Conservation (phyloP, 768 basidiomycete species). For the Scleroderma bovista region DNA sequence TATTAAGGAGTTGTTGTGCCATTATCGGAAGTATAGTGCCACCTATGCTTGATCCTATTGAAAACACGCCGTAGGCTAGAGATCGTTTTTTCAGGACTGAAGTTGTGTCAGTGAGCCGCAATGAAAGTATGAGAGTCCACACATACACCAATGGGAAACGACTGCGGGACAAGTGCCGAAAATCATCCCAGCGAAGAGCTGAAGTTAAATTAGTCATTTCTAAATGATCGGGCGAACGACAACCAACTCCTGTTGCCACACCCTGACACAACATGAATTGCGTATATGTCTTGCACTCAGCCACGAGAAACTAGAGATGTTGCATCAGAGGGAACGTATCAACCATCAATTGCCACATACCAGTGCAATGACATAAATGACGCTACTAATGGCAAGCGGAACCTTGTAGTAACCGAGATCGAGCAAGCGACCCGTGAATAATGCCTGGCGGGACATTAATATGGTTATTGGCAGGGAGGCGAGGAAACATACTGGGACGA, state of each 20-base stretch:
- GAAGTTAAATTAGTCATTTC: neutral
- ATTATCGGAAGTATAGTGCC: conserved; percentile 59
- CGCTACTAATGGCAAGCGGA: conserved; percentile 5
- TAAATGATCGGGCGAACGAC: neutral
- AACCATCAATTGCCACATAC: conserved; percentile 29
- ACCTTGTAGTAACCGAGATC: conserved; percentile 8
- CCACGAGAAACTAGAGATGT: conserved; percentile 15
- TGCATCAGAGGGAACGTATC: neutral
- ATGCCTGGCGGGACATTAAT: neutral
- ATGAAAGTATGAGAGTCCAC: neutral
- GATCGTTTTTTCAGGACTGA: conserved; percentile 2
- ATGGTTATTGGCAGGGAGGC: conserved; percentile 28
- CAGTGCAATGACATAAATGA: neutral
- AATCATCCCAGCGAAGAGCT: conserved; percentile 20
- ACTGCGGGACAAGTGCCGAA: conserved; percentile 17
- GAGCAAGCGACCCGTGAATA: conserved; percentile 8
- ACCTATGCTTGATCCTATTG: conserved; percentile 58
- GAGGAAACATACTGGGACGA: conserved; percentile 3
- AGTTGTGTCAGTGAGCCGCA: neutral
- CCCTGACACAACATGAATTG: conserved; percentile 25
- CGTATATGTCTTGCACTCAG: conserved; percentile 22
- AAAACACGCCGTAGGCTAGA: conserved; percentile 50
- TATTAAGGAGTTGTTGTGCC: conserved; percentile 41
- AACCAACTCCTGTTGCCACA: conserved; percentile 18
- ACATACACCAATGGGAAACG: conserved; percentile 23